Conservation (phyloP, 2,329 filamentous ascomycete species). For the Exserohilum rostratum region DNA sequence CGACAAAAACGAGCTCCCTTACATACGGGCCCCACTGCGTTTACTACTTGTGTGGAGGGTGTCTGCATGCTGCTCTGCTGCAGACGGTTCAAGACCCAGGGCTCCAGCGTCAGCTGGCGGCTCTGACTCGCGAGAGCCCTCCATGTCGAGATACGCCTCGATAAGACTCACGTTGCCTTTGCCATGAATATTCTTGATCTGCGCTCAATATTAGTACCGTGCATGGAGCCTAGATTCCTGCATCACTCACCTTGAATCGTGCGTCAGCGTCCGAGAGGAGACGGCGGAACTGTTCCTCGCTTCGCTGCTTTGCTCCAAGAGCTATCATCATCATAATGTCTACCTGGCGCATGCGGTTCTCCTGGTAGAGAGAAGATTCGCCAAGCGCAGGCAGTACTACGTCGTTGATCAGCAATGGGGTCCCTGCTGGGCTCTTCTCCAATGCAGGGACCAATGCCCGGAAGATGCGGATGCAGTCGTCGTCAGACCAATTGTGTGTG, state of each 20-base stretch:
- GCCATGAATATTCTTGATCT: constrained; percentile 22
- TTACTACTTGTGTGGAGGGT: constrained; percentile 3
- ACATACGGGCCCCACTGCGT: constrained; percentile 16
- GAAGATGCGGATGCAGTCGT: constrained; percentile 47
- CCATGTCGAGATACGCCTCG: constrained; percentile 18
- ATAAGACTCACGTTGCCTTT: constrained; percentile 25
- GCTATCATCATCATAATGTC: constrained; percentile 41
- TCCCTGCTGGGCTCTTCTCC: constrained; percentile 30
- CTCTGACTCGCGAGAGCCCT: background rate
- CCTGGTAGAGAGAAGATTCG: constrained; percentile 22
- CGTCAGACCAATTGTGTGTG: constrained; percentile 52
- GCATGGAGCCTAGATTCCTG: too few relatives aligned
- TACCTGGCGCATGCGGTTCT: constrained; percentile 35
- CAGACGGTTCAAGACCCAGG: background rate
- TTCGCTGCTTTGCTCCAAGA: constrained; percentile 31
- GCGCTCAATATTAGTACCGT: background rate
- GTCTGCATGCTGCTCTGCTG: background rate
- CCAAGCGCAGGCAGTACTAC: constrained; percentile 36
- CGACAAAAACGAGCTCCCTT: background rate
- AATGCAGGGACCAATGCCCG: constrained; percentile 43
- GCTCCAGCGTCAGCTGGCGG: background rate
- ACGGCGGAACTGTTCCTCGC: constrained; percentile 18
- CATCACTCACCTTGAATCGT: constrained; percentile 15
- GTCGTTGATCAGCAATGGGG: constrained; percentile 45
- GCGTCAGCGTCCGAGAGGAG: constrained; percentile 20